Evolutionary conservation across 2,329 filamentous ascomycete species (phyloP), one percentile per base, ranked within the genome.

Genomic region (Aspergillus tamarii): DNA sequence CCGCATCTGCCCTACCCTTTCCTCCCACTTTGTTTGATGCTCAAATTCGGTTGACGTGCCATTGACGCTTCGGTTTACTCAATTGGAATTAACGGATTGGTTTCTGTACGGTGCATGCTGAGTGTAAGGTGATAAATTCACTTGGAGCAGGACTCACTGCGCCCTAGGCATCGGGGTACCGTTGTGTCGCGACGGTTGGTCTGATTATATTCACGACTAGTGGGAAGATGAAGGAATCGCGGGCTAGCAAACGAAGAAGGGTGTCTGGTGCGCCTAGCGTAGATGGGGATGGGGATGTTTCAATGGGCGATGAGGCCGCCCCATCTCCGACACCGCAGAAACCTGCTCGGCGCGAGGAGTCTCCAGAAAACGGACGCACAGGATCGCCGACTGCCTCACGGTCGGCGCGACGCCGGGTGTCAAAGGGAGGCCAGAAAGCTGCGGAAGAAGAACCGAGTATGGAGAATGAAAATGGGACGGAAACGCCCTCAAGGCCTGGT

Each of bases 231-330:
- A 75, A 69, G 55, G 74, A 77, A 41, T 66, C 73, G n/a, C 74
- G 74, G 36, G 70, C 75, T 23, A 67, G 70, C 28, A 80, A 80
- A 64, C 70, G 77, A 58, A 76, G 77, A 63, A 75, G 74, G 59
- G 72, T 79, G 39, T 78, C 74, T 54, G 70, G 73, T 46, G 61
- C 66, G 23, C 65, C 67, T 6, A 26, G 39, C 11, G 58, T 69
- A 10, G 75, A 77, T 45, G 64, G 64, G 45, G 75, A 76, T 54
- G 75, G 74, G 39, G 76, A 78, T 54, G 63, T 68, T n/a, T 63
- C 66, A 34, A 76, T 76, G 74, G 66, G 66, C 52, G 69, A 69
- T 16, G 59, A 64, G 28, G 68, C 68, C 12, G 53, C 59, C 10
- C 62, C 61, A 7, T 69, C 69, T 30, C 69, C 45, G 16, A 65